Base-by-base conservation (phyloP, 208 protist genomes). In the Leishmania braziliensis region DNA sequence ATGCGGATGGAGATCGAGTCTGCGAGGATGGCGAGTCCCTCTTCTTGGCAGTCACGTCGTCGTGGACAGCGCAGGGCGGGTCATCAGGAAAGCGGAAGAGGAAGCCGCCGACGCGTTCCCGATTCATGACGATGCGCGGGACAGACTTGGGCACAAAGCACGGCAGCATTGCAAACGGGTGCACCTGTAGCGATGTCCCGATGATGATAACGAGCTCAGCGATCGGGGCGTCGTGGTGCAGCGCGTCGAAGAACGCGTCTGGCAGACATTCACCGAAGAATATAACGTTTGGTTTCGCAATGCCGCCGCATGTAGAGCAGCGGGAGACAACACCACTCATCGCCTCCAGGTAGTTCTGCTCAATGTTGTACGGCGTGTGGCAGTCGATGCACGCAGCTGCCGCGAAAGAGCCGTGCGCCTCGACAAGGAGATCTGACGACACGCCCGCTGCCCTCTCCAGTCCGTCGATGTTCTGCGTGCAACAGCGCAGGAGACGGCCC, bases 401-500 rank as follows among this genome's bases (percentile, higher is more conserved):
- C 29, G 85, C 85, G 72, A 99, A 99, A 26, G 93, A 98, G 6
- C 99, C 99, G 86, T 99, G 99, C 6, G 98, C 97, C 82, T 99
- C 97, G 3, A 99, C 96, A 0, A 99, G 84, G 5, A 92, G 83
- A 23, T 93, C 75, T 29, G 75, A 74, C 43, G 94, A 88, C 2
- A 99, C 72, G 0, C 98, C 98, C 2, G 95, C 92, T 0, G 82
- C 79, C 63, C 81, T 62, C 79, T 99, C 98, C 2, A 99, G 90
- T 0, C 91, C 91, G 79, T 99, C 99, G 80, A 99, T 99, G 90
- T 99, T 99, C 79, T 99, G 99, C 63, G 98, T 99, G 82, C 98
- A 99, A 65, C 93, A 95, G 29, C 97, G 88, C 51, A 98, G 87
- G 63, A 99, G 87, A 23, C 95, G 72, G 5, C 95, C 96, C 75